Evolutionary conservation across 2,329 filamentous ascomycete species (phyloP), one percentile per base, ranked within the genome.

Genomic region (Aspergillus vadensis): DNA sequence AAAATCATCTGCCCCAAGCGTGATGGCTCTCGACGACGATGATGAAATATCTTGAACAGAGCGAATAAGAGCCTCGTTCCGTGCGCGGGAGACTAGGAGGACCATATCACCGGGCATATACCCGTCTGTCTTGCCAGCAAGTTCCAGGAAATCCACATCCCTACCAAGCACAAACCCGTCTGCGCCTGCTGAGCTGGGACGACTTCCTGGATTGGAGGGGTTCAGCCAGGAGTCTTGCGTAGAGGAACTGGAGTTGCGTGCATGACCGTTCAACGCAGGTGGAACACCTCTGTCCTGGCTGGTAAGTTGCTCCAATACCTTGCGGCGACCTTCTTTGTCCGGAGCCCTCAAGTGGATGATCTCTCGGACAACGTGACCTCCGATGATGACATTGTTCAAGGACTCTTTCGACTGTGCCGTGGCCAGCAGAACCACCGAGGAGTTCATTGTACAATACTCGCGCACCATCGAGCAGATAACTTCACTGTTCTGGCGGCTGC

Each of bases 51-150:
- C 83, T 27, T 81, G 78, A 27, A 98, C 88, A 7, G 89, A 89
- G 9, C 94, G 89, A 67, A 98, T 96, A 15, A 99, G 85, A 25
- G 94, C 91, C 77, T 98, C 95, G 69, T 94, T 97, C 57, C 93
- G 87, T 39, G 95, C 94, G 60, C 95, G 86, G 10, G 91, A 89
- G 17, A 96, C 90, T 10, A 99, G 85, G 2, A 97, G 83, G 15
- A 90, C 88, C 39, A 99, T 82, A 74, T 99, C 95, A 3, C 93
- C 95, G 0, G 95, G 94, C 93, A 98, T 97, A 73, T 98, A 99
- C 0, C 95, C 95, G 72, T 99, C 95, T 0, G 94, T 98, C 67
- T 94, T 89, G 1, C 95, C 93, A 17, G 96, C 92, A 58, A 99
- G 84, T 64, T 98, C 94, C 8, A 98, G 85, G 60, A 98, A 91